These are phyloP conservation scores for Metrosideros polymorpha DNA, from an alignment of 441 rosid genomes.

Conservation along the genomic window DNA sequence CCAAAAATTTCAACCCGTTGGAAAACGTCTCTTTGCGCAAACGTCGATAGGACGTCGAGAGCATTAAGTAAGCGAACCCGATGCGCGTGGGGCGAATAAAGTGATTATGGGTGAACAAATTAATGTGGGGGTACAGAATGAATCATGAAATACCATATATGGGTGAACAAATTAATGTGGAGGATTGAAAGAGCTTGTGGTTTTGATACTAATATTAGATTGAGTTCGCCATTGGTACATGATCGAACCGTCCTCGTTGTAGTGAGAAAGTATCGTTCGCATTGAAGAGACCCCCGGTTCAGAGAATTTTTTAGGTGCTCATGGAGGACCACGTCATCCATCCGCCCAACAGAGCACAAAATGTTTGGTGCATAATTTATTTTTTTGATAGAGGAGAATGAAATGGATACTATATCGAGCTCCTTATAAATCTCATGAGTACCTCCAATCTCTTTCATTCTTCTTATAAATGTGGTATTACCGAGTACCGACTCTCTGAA, in stretches of 20 bases:
- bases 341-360: fast-evolving
- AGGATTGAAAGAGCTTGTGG: neutral
- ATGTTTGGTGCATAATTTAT: neutral
- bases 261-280: neutral
- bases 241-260: neutral
- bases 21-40: too few species aligned
- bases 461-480: neutral
- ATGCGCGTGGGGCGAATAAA: too few species aligned
- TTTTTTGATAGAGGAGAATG: too few species aligned
- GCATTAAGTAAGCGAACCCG: too few species aligned
- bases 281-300: too few species aligned
- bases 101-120: too few species aligned
- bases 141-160: neutral
- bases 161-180: neutral
- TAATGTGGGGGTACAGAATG: too few species aligned
- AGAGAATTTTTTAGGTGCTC: neutral
- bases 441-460: neutral
- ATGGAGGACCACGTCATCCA: neutral
- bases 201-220: neutral
- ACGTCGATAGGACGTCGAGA: too few species aligned
- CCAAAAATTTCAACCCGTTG: fast-evolving
- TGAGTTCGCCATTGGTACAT: neutral
- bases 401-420: neutral
- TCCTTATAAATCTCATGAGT: neutral
- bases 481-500: neutral